Base-by-base conservation (phyloP, 176 grass and related monocot genomes). In the Puya raimondii region DNA sequence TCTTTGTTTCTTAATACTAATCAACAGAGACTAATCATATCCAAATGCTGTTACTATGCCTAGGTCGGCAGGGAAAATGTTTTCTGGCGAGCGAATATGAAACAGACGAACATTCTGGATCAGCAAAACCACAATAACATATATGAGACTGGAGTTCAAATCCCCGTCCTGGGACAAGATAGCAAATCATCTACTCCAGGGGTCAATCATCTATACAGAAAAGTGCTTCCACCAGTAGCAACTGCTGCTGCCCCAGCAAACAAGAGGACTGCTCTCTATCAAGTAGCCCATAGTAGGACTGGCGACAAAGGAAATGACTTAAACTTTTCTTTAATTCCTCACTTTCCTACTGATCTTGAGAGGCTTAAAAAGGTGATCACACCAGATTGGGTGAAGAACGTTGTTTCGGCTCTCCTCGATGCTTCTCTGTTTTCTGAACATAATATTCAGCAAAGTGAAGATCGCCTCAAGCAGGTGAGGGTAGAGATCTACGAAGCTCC, bases 241-340 rank as follows among this genome's bases (percentile, higher is more conserved):
- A 22, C 56, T 76, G 65, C 53, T 76, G 64, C 69, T 14, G 76
- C 68, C 79, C 75, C 71, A 76, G 69, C 77, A 47, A 72, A 82
- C 27, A 81, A 78, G 49, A 87, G 79, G 71, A 83, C 90, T n/a
- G 68, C 82, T 76, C 89, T 92, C 14, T 92, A 92, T 75, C 64
- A 57, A 72, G 68, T 92, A 53, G 89, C 93, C 6, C 93, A 97
- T 72, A 81, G 89, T 69, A 82, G 93, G 56, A 82, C 81, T 2
- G 93, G 93, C 0, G 93, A 97, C 59, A 92, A 92, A 81, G 89
- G 89, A 68, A 90, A 92, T 74, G 93, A 97, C 76, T 20, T 97
- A 48, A 97, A 87, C 68, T 87, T 97, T 53, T 97, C 89, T 66
- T 69, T 92, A 67, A 92, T 92, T 63, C 93, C 89, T 70, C 86